Conservation (phyloP, 352 stramenopile genomes). For the Globisporangium middletonii region DNA sequence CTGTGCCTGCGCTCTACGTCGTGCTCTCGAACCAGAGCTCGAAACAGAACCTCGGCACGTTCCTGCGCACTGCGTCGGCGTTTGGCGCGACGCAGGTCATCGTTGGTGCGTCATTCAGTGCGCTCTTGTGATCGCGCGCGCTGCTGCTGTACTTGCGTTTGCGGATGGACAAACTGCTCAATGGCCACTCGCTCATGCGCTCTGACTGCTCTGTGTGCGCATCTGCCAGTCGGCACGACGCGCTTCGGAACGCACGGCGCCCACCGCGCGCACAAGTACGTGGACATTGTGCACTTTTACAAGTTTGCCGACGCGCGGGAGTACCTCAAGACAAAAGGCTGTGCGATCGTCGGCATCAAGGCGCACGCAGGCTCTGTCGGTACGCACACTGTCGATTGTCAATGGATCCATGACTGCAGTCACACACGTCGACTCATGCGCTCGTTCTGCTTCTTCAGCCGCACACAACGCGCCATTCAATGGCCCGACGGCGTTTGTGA, state of each 20-base stretch:
- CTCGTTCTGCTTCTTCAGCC: conserved; percentile 15
- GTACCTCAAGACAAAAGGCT: conserved; percentile 54
- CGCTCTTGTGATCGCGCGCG: neutral
- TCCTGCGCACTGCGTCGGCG: conserved; percentile 63
- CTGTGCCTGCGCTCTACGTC: conserved; percentile 44
- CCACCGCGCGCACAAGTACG: conserved; percentile 77
- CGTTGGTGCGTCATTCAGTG: conserved; percentile 36
- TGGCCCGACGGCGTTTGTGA: conserved; percentile 61
- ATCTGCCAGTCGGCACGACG: conserved; percentile 49
- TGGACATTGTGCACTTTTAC: conserved; percentile 69
- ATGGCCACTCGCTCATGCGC: neutral
- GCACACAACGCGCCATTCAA: conserved; percentile 40
- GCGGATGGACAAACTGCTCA: neutral
- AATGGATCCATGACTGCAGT: neutral
- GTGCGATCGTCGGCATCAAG: conserved; percentile 53
- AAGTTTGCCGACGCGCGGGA: conserved; percentile 47
- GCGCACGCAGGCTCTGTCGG: conserved; percentile 4
- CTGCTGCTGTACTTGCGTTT: too few relatives aligned
- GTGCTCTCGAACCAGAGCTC: conserved; percentile 70
- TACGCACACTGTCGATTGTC: neutral
- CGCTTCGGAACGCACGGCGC: conserved; percentile 76
- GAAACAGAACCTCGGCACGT: conserved; percentile 75
- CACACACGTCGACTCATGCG: neutral
- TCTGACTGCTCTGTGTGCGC: too few relatives aligned
- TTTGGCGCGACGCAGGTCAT: conserved; percentile 71